Evolutionary conservation across 2,329 filamentous ascomycete genomes (phyloP).

Genomic region (Pezizomycotina sp.): DNA sequence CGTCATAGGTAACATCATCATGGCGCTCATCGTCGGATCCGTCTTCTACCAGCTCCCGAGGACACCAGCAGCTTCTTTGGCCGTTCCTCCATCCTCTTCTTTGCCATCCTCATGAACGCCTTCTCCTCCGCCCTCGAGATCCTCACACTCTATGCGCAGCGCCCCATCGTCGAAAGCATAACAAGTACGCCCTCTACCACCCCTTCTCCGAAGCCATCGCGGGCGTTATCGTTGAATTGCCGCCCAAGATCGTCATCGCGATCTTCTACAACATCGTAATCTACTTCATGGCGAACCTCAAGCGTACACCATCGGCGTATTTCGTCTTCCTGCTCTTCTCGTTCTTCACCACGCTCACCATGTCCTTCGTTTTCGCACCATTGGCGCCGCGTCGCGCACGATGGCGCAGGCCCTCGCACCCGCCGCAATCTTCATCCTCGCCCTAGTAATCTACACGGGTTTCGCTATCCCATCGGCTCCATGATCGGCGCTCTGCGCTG

Average conservation of each 20-base stretch:
- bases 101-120: conserved; percentile 32
- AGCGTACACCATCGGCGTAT: conserved; percentile 33
- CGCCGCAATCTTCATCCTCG: conserved; percentile 44
- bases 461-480: conserved; percentile 37
- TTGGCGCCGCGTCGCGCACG: conserved; percentile 60
- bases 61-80: conserved; percentile 23
- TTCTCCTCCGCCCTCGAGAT: conserved; percentile 13
- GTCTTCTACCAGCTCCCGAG: conserved; percentile 27
- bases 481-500: conserved; percentile 69
- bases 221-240: conserved; percentile 32
- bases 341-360: conserved; percentile 24
- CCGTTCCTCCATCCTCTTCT: conserved; percentile 36
- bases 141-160: conserved; percentile 29
- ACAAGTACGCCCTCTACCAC: conserved; percentile 31
- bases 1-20: conserved; percentile 29
- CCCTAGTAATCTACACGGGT: conserved; percentile 40
- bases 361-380: conserved; percentile 36
- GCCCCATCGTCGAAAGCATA: conserved; percentile 31
- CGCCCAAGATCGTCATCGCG: conserved; percentile 31
- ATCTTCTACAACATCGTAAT: conserved; percentile 34
- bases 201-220: conserved; percentile 25
- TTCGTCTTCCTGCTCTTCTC: conserved; percentile 35
- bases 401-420: conserved; percentile 45
- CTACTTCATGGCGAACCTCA: conserved; percentile 37
- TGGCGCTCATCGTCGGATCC: conserved; percentile 28